phyloP scores from a whole-genome alignment of 2,329 filamentous ascomycete genomes.

The Aspergillaceae sp. region DNA sequence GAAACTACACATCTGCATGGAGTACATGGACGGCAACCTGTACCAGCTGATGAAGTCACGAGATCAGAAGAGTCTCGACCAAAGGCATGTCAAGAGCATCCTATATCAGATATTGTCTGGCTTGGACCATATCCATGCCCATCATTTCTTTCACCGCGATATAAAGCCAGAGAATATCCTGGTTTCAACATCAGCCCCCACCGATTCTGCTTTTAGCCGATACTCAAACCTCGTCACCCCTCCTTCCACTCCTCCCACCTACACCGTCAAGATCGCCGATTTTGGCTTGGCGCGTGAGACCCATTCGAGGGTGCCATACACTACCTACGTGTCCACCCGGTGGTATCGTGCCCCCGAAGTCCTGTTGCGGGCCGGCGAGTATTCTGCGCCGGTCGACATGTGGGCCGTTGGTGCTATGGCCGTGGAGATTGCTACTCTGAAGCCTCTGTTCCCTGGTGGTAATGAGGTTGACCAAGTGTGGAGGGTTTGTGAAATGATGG shows the following conservation, averaged over 20 bases:
- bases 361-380: slow-evolving; percentile 84
- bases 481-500: slow-evolving; percentile 99
- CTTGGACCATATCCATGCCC: slow-evolving; percentile 92
- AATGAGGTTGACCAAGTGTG: slow-evolving; percentile 99
- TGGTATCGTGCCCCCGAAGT: slow-evolving; percentile 96
- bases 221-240: slow-evolving; percentile 92
- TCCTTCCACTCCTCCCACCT: slow-evolving; percentile 83
- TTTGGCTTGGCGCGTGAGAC: slow-evolving; percentile 97
- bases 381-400: slow-evolving; percentile 95
- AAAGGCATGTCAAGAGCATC: slow-evolving; percentile 90
- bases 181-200: slow-evolving; percentile 78
- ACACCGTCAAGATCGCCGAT: slow-evolving; percentile 97
- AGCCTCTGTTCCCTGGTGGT: slow-evolving; percentile 91
- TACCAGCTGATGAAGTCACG: slow-evolving; percentile 98
- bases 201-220: slow-evolving; percentile 82
- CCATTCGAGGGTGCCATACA: slow-evolving; percentile 92
- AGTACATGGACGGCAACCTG: slow-evolving; percentile 98
- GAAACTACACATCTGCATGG: slow-evolving; percentile 97
- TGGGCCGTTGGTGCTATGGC: slow-evolving; percentile 99
- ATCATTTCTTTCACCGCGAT: slow-evolving; percentile 96
- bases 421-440: slow-evolving; percentile 91
- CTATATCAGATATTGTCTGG: slow-evolving; percentile 94
- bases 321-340: slow-evolving; percentile 93
- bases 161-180: slow-evolving; percentile 99
- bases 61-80: slow-evolving; percentile 88